Evolutionary conservation across 176 grass and related monocot genomes (phyloP).

Genomic region (Cenchrus americanus): DNA sequence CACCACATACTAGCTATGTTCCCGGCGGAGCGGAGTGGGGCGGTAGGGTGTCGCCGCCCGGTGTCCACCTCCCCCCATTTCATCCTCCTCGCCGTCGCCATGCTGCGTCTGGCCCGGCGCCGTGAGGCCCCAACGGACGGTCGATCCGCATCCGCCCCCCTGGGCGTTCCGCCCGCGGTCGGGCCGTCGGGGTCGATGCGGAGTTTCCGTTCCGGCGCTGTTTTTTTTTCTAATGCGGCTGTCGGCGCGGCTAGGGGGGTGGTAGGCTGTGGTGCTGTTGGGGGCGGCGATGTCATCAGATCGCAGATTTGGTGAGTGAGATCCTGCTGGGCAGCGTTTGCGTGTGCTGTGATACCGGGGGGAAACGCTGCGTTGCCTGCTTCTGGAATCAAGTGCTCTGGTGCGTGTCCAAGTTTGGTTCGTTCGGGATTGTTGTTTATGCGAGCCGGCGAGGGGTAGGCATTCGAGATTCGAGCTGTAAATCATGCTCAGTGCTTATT

Average conservation of each 20-base stretch:
- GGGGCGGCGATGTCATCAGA: conserved; percentile 9
- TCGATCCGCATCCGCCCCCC: not conserved
- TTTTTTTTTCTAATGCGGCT: not conserved
- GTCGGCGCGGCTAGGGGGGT: not conserved
- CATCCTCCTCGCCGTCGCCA: not conserved
- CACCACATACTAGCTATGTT: too few relatives aligned
- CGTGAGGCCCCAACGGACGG: not conserved
- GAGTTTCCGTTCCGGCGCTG: not conserved
- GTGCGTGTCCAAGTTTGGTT: not conserved
- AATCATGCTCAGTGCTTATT: not conserved
- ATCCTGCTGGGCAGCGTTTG: conserved; percentile 2
- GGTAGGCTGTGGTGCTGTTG: not conserved
- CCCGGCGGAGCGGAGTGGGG: not conserved
- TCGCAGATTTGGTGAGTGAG: conserved; percentile 15
- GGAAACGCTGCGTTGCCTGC: not conserved
- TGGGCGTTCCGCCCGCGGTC: not conserved
- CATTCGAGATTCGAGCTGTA: not conserved
- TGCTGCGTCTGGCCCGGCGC: not conserved
- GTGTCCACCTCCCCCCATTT: not conserved
- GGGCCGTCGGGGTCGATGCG: not conserved
- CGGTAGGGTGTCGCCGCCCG: conserved; percentile 3
- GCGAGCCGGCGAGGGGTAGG: not conserved
- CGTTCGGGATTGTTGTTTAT: not conserved
- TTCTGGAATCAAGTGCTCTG: not conserved
- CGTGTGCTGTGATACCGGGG: not conserved